Conservation (phyloP, 768 basidiomycete genomes). For the Mycena rebaudengoi region DNA sequence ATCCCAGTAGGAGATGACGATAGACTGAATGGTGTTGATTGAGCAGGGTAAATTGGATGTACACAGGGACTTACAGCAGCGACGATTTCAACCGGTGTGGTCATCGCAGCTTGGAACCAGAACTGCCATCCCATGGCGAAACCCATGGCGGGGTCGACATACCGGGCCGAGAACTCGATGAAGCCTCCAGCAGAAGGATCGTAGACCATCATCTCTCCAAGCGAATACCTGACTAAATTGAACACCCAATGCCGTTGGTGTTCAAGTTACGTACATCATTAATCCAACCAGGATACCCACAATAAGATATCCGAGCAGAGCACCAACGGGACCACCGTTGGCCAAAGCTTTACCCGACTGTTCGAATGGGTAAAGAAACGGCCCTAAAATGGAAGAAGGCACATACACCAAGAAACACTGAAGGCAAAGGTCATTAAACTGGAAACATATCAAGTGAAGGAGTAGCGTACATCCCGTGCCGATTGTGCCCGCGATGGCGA, state of each 20-base stretch:
- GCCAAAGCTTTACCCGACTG: slow-evolving; percentile 43
- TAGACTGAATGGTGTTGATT: slow-evolving; percentile 24
- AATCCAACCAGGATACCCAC: slow-evolving; percentile 47
- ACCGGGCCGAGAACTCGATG: slow-evolving; percentile 36
- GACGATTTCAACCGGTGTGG: slow-evolving; percentile 46
- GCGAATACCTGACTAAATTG: slow-evolving; percentile 18
- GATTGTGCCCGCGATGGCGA: slow-evolving; percentile 33
- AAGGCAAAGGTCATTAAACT: not conserved
- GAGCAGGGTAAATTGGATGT: slow-evolving; percentile 9
- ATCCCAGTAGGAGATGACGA: slow-evolving; percentile 52
- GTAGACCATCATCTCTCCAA: slow-evolving; percentile 38
- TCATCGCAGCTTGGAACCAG: slow-evolving; percentile 38
- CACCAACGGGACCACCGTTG: slow-evolving; percentile 55
- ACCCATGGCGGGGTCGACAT: slow-evolving; percentile 45
- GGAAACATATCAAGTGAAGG: not conserved
- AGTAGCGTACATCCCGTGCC: slow-evolving; percentile 45
- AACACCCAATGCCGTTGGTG: not conserved
- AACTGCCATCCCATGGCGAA: slow-evolving; percentile 48
- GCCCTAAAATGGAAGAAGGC: not conserved
- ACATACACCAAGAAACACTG: slow-evolving; percentile 27
- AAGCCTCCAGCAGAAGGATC: slow-evolving; percentile 38
- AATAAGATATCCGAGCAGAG: slow-evolving; percentile 52
- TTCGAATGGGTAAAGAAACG: not conserved
- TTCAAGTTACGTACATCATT: slow-evolving; percentile 29
- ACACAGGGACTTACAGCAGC: slow-evolving; percentile 29